Evolutionary conservation across 768 basidiomycete genomes (phyloP).

Genomic region (Mycena vulgaris): DNA sequence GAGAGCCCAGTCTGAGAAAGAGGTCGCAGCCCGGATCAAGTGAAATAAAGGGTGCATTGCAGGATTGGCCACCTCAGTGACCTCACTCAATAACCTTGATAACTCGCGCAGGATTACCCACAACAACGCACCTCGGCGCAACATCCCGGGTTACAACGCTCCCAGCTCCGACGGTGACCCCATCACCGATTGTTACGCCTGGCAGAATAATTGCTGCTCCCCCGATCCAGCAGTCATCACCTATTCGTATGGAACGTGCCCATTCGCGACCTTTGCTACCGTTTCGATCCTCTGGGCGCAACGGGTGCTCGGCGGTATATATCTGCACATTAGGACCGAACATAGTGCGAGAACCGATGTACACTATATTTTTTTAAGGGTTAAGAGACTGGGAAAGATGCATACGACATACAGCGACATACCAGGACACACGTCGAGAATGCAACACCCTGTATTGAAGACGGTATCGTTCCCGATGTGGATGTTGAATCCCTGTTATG

Average conservation of each 20-base stretch:
- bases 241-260: conserved; percentile 8
- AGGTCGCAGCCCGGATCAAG: too few relatives aligned
- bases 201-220: conserved; percentile 15
- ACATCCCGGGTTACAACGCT: conserved; percentile 30
- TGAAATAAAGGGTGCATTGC: neutral
- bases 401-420: too few relatives aligned
- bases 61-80: neutral
- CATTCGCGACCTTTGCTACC: neutral
- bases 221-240: conserved; percentile 32
- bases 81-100: neutral
- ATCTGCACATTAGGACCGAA: neutral
- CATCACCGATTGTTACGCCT: conserved; percentile 28
- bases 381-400: neutral
- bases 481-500: neutral
- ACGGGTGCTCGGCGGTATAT: neutral
- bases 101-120: conserved; percentile 1
- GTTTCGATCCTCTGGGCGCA: neutral
- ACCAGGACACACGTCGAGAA: neutral
- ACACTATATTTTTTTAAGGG: neutral
- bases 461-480: neutral
- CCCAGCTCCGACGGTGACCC: conserved; percentile 27
- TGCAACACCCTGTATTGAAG: neutral
- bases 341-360: neutral
- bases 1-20: too few relatives aligned
- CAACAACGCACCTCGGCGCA: neutral